Conservation (phyloP, 140 eudicot species). For the Erigeron philadelphicus region DNA sequence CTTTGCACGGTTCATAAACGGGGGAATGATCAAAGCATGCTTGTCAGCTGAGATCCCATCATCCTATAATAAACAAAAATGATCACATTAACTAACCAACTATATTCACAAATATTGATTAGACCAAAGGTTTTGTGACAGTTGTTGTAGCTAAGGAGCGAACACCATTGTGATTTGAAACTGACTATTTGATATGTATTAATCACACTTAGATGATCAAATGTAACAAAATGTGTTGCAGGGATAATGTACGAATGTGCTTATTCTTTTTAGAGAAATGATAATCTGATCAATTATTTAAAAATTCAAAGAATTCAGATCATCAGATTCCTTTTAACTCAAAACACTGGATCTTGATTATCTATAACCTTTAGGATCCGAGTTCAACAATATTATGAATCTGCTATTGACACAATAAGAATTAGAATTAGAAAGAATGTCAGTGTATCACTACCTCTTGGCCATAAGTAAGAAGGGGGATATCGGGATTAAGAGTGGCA, state of each 20-base stretch:
- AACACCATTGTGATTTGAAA: neutral
- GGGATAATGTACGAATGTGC: neutral
- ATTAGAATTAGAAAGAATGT: neutral
- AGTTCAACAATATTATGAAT: neutral
- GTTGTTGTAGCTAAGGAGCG: neutral
- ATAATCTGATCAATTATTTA: no score
- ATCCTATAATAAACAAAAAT: slow-evolving; percentile 46
- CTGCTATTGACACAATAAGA: neutral
- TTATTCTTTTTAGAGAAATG: no score
- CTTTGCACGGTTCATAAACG: slow-evolving; percentile 70
- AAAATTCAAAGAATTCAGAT: neutral
- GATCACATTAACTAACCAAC: slow-evolving; percentile 16
- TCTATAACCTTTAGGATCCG: neutral
- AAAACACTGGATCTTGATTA: neutral
- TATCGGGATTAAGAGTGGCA: slow-evolving; percentile 52
- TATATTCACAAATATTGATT: neutral
- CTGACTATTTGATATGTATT: neutral
- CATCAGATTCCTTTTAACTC: neutral
- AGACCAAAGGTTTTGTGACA: neutral
- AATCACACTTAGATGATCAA: neutral
- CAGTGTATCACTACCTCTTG: slow-evolving; percentile 61
- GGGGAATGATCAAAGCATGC: slow-evolving; percentile 90
- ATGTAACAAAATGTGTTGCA: neutral
- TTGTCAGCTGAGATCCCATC: slow-evolving; percentile 86
- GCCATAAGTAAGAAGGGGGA: slow-evolving; percentile 90